Evolutionary conservation across 2,329 filamentous ascomycete species (phyloP), one percentile per base, ranked within the genome.

Genomic region (Fusarium nygamai): DNA sequence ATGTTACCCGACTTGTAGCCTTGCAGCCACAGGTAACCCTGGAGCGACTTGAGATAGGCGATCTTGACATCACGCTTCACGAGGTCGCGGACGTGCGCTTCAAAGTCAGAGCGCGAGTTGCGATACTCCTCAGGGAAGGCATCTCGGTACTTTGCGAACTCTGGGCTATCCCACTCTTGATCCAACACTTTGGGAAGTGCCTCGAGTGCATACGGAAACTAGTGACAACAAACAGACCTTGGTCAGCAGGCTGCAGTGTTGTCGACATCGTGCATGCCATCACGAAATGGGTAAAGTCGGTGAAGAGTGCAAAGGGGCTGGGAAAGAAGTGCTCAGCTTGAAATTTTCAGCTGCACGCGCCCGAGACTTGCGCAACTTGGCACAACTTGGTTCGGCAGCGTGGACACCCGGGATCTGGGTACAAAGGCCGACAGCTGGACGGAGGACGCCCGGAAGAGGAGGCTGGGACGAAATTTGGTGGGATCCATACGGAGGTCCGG

Each of bases 161-260:
- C 82, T 41, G 89, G 84, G 58, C 85, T 86, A 79, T 92, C 85
- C 94, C 94, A 96, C 78, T 93, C 86, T 61, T 87, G 85, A 64
- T 87, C 85, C 69, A 95, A 86, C 64, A 91, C 89, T 65, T 85
- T 82, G 54, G 92, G 90, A 56, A 96, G 89, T 54, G 88, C 89
- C 58, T 88, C 82, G 69, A 95, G 85, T 59, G 93, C 92, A 83
- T 94, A 95, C 34, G 94, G 93, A 81, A 94, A 96, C 93, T 95
- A 71, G 34, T 53, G 41, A 71, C 58, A 58, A 60, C 53, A 46
- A 51, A 67, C 51, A 66, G 59, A 58, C 51, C 46, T 66, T 62
- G 60, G 69, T 73, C 68, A 74, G 73, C 67, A 64, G 67, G 44
- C 60, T 73, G 48, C 64, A 70, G 39, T 54, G 69, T 56, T 67